Conservation (phyloP, 2,329 filamentous ascomycete genomes). For the Aspergillus carbonarius region DNA sequence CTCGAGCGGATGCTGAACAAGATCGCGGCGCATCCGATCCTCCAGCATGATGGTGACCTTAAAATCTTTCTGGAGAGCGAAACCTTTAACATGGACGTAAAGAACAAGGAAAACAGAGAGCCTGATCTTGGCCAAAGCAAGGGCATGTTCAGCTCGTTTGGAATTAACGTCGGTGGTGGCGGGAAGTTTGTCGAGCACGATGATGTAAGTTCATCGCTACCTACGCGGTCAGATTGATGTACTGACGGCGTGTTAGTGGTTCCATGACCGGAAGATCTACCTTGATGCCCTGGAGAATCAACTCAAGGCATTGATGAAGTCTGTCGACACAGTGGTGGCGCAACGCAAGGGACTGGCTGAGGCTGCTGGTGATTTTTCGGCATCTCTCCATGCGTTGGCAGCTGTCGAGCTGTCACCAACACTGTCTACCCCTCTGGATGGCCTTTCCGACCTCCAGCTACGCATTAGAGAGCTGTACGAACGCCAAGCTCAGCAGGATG, state of each 20-base stretch:
- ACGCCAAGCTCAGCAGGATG: constrained; percentile 93
- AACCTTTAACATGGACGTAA: constrained; percentile 91
- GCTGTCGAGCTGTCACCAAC: constrained; percentile 88
- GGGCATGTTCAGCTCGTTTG: constrained; percentile 83
- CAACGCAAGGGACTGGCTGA: constrained; percentile 94
- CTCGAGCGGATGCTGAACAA: constrained; percentile 98
- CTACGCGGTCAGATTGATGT: not conserved
- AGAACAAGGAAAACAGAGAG: constrained; percentile 93
- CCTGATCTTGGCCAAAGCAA: constrained; percentile 86
- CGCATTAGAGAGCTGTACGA: constrained; percentile 95
- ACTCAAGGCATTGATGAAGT: constrained; percentile 84
- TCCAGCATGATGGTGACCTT: constrained; percentile 89
- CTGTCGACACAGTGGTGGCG: constrained; percentile 86
- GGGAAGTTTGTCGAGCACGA: constrained; percentile 97
- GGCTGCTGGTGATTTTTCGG: constrained; percentile 88
- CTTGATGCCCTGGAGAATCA: constrained; percentile 91
- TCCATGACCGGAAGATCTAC: constrained; percentile 93
- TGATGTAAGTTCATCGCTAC: constrained; percentile 61
- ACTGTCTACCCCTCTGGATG: constrained; percentile 84
- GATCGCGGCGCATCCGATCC: constrained; percentile 79
- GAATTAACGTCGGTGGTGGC: constrained; percentile 71
- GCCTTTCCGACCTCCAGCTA: constrained; percentile 87
- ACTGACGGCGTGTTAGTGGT: constrained; percentile 65
- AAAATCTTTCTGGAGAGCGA: constrained; percentile 98
- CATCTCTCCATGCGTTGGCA: constrained; percentile 86